phyloP scores from a whole-genome alignment of 257 asterid species.

The Solanum lycopersicoides region DNA sequence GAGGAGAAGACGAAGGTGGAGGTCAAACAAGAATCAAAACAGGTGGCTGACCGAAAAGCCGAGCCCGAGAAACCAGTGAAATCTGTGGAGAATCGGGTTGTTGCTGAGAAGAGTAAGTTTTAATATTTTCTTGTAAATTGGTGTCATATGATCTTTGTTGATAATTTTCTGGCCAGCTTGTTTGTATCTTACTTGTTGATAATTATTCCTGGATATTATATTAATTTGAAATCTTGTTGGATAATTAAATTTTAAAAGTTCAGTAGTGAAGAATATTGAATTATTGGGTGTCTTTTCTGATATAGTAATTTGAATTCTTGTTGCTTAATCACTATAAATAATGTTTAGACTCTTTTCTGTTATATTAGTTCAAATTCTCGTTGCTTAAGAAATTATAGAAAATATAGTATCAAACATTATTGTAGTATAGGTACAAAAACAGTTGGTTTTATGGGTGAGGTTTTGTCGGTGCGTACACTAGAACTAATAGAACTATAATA shows the following conservation, averaged over 20 bases:
- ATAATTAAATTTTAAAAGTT: not conserved
- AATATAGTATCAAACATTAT: not conserved
- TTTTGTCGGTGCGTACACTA: not conserved
- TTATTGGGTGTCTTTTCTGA: not conserved
- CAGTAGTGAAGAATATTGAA: not conserved
- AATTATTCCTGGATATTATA: not conserved
- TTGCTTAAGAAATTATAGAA: not conserved
- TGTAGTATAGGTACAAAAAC: not conserved
- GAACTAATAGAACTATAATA: not conserved
- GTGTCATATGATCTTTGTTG: not conserved
- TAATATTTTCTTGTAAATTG: not conserved
- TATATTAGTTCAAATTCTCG: not conserved
- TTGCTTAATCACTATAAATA: not conserved
- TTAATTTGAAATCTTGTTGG: not conserved
- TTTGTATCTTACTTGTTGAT: not conserved
- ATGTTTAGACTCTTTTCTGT: not conserved
- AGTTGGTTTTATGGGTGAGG: not conserved
- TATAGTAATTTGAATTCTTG: not conserved
- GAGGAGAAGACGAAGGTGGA: slow-evolving; percentile 4
- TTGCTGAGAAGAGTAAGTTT: slow-evolving; percentile 19
- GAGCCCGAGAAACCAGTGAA: slow-evolving; percentile 11
- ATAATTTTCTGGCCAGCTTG: not conserved
- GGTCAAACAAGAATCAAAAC: slow-evolving; percentile 14
- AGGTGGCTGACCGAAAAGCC: slow-evolving; percentile 6
- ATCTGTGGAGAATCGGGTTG: not conserved